Conservation (phyloP, 1,139 yeast species). For the Kluyveromyces sp. region DNA sequence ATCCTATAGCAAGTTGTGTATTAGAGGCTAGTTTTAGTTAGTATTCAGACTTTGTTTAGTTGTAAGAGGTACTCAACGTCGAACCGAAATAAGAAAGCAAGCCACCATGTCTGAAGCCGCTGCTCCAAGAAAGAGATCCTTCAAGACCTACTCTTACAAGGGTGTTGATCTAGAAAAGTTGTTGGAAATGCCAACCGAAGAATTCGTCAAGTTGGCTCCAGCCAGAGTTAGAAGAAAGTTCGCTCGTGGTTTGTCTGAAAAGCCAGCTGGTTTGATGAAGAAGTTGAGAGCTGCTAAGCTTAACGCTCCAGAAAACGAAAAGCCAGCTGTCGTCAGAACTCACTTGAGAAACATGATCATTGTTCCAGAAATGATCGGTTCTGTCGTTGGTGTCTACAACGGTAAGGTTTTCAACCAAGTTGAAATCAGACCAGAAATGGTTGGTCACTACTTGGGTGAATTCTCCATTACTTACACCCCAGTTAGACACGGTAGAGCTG, state of each 20-base stretch:
- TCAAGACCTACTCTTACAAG: slow-evolving; percentile 97
- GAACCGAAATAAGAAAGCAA: slow-evolving; percentile 6
- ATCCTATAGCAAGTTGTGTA: too few species aligned
- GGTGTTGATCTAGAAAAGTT: slow-evolving; percentile 97
- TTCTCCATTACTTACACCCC: slow-evolving; percentile 99
- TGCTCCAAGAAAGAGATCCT: slow-evolving; percentile 77
- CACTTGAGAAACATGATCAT: slow-evolving; percentile 99
- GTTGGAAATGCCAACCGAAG: slow-evolving; percentile 92
- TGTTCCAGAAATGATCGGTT: slow-evolving; percentile 99
- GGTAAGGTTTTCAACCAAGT: slow-evolving; percentile 99
- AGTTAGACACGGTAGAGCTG: slow-evolving; percentile 99
- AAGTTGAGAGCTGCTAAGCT: slow-evolving; percentile 97
- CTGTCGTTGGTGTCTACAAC: slow-evolving; percentile 98
- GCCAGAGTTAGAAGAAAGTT: slow-evolving; percentile 99
- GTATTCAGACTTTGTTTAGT: background rate
- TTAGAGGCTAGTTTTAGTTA: background rate
- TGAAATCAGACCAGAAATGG: slow-evolving; percentile 99
- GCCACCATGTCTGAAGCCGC: slow-evolving; percentile 30
- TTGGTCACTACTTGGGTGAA: slow-evolving; percentile 99
- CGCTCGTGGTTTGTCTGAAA: slow-evolving; percentile 93
- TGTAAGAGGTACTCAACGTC: background rate
- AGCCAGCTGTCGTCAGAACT: slow-evolving; percentile 97
- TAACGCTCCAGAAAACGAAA: slow-evolving; percentile 87
- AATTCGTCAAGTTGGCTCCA: slow-evolving; percentile 91
- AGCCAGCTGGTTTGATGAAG: slow-evolving; percentile 95